phyloP scores from a whole-genome alignment of 2,329 filamentous ascomycete genomes.

The Phyllosticta citriasiana region DNA sequence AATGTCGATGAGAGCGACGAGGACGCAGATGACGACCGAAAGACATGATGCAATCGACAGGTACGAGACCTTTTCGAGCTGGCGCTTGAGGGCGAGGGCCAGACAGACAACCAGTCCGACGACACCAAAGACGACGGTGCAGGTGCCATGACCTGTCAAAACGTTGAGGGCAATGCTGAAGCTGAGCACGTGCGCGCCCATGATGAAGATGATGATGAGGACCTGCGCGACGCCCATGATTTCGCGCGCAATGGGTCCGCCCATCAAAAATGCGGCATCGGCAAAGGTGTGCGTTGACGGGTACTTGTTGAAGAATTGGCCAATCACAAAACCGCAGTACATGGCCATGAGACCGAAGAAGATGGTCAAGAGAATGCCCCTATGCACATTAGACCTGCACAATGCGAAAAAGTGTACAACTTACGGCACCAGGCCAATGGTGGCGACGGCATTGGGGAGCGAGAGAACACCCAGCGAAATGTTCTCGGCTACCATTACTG shows the following conservation, averaged over 20 bases:
- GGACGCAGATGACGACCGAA: slow-evolving; percentile 54
- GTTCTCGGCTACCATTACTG: slow-evolving; percentile 50
- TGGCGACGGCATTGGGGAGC: slow-evolving; percentile 43
- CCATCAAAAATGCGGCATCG: slow-evolving; percentile 54
- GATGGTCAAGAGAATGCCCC: slow-evolving; percentile 44
- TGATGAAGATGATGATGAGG: slow-evolving; percentile 58
- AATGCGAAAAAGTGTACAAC: slow-evolving; percentile 10
- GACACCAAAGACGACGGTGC: slow-evolving; percentile 54
- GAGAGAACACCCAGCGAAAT: slow-evolving; percentile 48
- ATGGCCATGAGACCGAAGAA: slow-evolving; percentile 45
- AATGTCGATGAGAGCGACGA: slow-evolving; percentile 57
- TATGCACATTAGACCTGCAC: slow-evolving; percentile 12
- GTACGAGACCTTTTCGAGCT: slow-evolving; percentile 52
- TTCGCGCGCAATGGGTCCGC: slow-evolving; percentile 51
- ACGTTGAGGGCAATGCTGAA: slow-evolving; percentile 60
- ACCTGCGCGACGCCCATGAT: slow-evolving; percentile 52
- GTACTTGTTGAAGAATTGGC: slow-evolving; percentile 46
- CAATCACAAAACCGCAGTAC: slow-evolving; percentile 53
- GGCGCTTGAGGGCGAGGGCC: slow-evolving; percentile 50
- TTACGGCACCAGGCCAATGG: slow-evolving; percentile 43
- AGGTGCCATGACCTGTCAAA: slow-evolving; percentile 51
- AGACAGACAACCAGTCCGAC: slow-evolving; percentile 50
- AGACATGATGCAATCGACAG: slow-evolving; percentile 52
- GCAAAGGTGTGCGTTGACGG: slow-evolving; percentile 56
- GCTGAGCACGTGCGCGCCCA: slow-evolving; percentile 60